Conservation (phyloP, 805 yeast genomes). For the Starmerella apicola region DNA sequence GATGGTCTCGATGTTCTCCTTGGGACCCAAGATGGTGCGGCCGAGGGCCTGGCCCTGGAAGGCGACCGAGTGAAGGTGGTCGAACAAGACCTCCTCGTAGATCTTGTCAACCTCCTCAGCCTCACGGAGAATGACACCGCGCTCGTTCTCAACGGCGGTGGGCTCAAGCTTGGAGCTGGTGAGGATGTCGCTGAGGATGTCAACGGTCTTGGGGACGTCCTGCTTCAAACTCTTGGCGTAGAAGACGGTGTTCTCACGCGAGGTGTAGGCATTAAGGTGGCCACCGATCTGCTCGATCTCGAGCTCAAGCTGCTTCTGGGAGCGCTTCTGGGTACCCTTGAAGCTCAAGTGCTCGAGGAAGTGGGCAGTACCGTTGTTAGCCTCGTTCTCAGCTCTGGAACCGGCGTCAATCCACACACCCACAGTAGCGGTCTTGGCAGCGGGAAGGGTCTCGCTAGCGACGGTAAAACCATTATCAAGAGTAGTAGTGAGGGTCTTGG, state of each 20-base stretch:
- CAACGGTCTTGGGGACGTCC: conserved; percentile 77
- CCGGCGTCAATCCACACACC: conserved; percentile 99
- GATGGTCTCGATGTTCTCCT: conserved; percentile 73
- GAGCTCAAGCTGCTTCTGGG: conserved; percentile 72
- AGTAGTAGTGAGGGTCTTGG: conserved; percentile 53
- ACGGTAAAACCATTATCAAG: conserved; percentile 88
- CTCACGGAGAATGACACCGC: conserved; percentile 92
- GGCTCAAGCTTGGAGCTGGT: conserved; percentile 75
- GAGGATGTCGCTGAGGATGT: conserved; percentile 77
- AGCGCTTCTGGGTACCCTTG: conserved; percentile 76
- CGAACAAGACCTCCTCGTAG: conserved; percentile 97
- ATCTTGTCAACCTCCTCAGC: conserved; percentile 95
- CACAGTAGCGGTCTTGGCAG: conserved; percentile 86
- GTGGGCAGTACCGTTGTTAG: conserved; percentile 92
- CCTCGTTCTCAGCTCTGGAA: conserved; percentile 79
- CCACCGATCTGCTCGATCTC: conserved; percentile 96
- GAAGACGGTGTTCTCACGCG: conserved; percentile 94
- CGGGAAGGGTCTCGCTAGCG: conserved; percentile 80
- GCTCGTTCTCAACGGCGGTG: conserved; percentile 82
- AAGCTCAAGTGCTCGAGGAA: conserved; percentile 93
- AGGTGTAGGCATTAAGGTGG: conserved; percentile 96
- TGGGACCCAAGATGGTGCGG: conserved; percentile 90
- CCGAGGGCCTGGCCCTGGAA: conserved; percentile 88
- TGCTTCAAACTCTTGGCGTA: conserved; percentile 75
- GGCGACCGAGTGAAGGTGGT: conserved; percentile 86